Conservation (phyloP, 1,284 basidiomycete species). For the Vanrija sp. region DNA sequence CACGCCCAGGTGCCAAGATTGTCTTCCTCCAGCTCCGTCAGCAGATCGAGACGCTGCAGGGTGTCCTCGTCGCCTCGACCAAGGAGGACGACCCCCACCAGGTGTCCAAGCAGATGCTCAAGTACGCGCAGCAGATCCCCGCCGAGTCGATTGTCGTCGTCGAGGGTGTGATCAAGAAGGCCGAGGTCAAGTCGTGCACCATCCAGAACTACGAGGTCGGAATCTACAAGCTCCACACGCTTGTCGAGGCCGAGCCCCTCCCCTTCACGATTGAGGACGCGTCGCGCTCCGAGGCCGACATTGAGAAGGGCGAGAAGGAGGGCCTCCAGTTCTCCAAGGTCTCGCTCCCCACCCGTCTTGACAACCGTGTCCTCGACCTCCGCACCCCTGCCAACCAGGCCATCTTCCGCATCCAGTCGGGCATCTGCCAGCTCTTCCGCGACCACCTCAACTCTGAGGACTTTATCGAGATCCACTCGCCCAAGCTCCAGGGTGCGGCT, state of each 20-base stretch:
- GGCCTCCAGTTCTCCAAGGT: constrained; percentile 57
- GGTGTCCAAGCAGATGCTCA: constrained; percentile 96
- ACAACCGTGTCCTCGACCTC: constrained; percentile 92
- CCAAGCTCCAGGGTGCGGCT: constrained; percentile 94
- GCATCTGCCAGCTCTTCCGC: constrained; percentile 83
- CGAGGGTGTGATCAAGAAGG: constrained; percentile 73
- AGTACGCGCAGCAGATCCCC: constrained; percentile 75
- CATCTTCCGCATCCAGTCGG: constrained; percentile 88
- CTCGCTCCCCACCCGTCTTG: constrained; percentile 85
- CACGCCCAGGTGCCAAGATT: constrained; percentile 68
- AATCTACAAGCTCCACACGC: constrained; percentile 74
- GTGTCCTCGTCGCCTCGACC: constrained; percentile 62
- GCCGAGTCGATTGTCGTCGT: constrained; percentile 90
- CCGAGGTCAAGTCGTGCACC: constrained; percentile 87
- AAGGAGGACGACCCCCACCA: constrained; percentile 60
- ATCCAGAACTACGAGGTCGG: constrained; percentile 86
- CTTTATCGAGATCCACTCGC: constrained; percentile 87
- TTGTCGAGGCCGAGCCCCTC: constrained; percentile 69
- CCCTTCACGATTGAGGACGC: constrained; percentile 96
- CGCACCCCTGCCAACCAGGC: constrained; percentile 96
- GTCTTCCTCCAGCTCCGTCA: constrained; percentile 92
- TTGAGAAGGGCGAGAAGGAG: constrained; percentile 57
- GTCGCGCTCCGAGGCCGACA: constrained; percentile 72
- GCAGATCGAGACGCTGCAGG: constrained; percentile 83
- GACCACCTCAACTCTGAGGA: constrained; percentile 70